phyloP scores from a whole-genome alignment of 495 filamentous ascomycete genomes.

The Bacidia rubella region DNA sequence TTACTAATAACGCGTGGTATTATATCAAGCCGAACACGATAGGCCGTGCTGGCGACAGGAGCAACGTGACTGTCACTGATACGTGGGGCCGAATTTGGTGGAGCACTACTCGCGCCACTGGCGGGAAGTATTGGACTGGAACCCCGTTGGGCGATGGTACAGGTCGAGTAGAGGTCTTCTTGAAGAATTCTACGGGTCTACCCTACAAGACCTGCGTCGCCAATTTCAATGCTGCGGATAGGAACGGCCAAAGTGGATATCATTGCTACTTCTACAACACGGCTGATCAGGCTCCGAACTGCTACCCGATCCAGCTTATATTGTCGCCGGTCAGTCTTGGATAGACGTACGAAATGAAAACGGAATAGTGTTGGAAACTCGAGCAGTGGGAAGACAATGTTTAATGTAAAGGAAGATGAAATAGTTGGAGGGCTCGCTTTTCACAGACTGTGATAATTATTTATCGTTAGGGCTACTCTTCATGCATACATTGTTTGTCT shows the following conservation, averaged over 20 bases:
- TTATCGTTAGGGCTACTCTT: too few relatives aligned
- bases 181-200: background rate
- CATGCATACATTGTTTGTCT: too few relatives aligned
- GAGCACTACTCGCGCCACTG: background rate
- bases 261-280: background rate
- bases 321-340: background rate
- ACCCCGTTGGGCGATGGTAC: background rate
- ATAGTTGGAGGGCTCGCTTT: too few relatives aligned
- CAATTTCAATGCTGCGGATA: background rate
- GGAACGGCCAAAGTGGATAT: background rate
- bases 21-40: background rate
- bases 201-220: background rate
- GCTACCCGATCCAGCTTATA: background rate
- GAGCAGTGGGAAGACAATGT: too few relatives aligned
- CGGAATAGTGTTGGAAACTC: too few relatives aligned
- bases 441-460: too few relatives aligned
- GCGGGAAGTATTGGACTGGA: background rate
- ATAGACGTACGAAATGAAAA: too few relatives aligned
- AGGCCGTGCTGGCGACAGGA: too few relatives aligned
- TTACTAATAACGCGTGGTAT: slow-evolving; percentile 7
- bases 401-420: too few relatives aligned
- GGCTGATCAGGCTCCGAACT: background rate
- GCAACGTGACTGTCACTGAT: too few relatives aligned
- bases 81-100: background rate
- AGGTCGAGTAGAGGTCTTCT: background rate